A percentile compares a stretch with the other conserved stretches of the same genome.
These are phyloP conservation scores for Nephromyces sp. DNA, from an alignment of 169 alveolate species.

Conservation along the genomic window DNA sequence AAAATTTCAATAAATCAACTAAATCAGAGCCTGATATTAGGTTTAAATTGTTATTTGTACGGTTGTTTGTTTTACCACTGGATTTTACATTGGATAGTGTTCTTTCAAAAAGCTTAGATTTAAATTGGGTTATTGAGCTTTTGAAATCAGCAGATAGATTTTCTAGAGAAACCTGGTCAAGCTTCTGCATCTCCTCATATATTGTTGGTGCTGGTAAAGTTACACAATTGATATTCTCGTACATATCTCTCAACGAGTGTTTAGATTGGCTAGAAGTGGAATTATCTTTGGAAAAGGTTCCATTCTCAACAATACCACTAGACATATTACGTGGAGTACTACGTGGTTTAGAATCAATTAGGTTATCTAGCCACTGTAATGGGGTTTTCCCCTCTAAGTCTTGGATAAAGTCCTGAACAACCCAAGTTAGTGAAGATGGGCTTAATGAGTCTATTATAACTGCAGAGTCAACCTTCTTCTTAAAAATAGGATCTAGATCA, in stretches of 20 bases:
- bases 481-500: background rate
- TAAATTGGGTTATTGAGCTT: background rate
- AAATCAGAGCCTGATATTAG: constrained; percentile 24
- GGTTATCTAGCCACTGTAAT: constrained; percentile 23
- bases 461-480: background rate
- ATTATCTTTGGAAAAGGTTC: background rate
- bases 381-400: constrained; percentile 24
- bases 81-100: constrained; percentile 10
- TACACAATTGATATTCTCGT: constrained; percentile 6
- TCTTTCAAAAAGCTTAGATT: background rate
- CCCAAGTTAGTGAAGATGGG: constrained; percentile 32
- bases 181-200: constrained; percentile 18
- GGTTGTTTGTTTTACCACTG: background rate
- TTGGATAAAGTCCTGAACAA: constrained; percentile 35
- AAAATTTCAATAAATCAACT: constrained; percentile 17
- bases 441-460: constrained; percentile 15
- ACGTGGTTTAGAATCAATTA: constrained; percentile 21
- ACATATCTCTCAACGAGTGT: background rate
- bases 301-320: background rate
- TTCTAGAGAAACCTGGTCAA: constrained; percentile 7
- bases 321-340: constrained; percentile 4
- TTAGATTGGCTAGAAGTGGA: background rate
- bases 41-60: background rate
- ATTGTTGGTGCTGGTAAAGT: constrained; percentile 26
- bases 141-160: constrained; percentile 1